These are phyloP conservation scores for Chaetothyriales sp. DNA, from an alignment of 2,329 filamentous ascomycete genomes.

Conservation along the genomic window DNA sequence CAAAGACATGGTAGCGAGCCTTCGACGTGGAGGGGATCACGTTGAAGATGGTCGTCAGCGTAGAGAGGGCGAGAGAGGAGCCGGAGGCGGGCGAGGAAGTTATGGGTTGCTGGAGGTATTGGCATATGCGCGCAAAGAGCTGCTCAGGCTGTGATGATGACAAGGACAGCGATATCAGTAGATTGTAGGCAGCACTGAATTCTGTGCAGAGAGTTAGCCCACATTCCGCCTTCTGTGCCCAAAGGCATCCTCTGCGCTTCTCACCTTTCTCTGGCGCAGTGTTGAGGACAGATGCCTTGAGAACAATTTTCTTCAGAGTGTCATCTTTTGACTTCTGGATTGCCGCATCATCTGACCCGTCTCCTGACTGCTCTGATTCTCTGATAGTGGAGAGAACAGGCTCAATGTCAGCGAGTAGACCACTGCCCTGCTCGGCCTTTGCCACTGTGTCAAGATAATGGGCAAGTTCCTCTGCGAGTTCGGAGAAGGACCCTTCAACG, in stretches of 20 bases:
- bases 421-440: constrained; percentile 43
- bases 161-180: constrained; percentile 81
- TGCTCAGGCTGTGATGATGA: constrained; percentile 73
- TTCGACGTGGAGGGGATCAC: constrained; percentile 62
- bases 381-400: constrained; percentile 46
- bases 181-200: constrained; percentile 90
- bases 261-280: constrained; percentile 72
- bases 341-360: constrained; percentile 30
- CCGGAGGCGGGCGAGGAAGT: constrained; percentile 74
- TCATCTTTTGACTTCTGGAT: constrained; percentile 54
- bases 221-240: not conserved
- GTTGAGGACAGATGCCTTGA: constrained; percentile 62
- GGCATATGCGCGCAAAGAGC: constrained; percentile 76
- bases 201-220: constrained; percentile 37
- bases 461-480: constrained; percentile 86
- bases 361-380: constrained; percentile 39
- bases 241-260: constrained; percentile 3
- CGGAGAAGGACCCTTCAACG: constrained; percentile 85
- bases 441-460: constrained; percentile 78
- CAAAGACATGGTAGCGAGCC: constrained; percentile 76
- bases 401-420: constrained; percentile 48
- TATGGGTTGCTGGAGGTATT: constrained; percentile 70
- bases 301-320: constrained; percentile 75
- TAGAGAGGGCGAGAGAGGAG: constrained; percentile 69
- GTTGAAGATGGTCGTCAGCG: constrained; percentile 94